phyloP scores from a whole-genome alignment of 2,329 filamentous ascomycete genomes.

The Coleophoma crateriformis region DNA sequence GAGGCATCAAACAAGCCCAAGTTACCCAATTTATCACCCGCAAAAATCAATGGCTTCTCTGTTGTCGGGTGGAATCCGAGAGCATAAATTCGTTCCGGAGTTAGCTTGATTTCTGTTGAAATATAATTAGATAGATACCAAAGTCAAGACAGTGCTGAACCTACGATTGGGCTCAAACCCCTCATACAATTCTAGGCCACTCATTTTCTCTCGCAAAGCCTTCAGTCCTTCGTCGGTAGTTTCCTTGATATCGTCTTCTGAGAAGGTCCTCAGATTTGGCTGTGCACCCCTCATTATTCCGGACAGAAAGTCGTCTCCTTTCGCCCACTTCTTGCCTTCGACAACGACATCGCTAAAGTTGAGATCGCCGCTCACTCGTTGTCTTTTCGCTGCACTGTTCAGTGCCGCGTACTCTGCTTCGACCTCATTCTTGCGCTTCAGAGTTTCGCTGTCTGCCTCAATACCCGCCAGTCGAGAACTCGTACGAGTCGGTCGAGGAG shows the following conservation, averaged over 20 bases:
- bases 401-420: constrained; percentile 50
- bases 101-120: constrained; percentile 75
- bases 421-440: constrained; percentile 64
- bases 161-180: constrained; percentile 74
- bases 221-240: constrained; percentile 74
- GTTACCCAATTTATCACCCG: constrained; percentile 88
- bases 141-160: constrained; percentile 17
- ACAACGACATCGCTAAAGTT: constrained; percentile 73
- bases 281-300: constrained; percentile 64
- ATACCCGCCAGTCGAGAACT: constrained; percentile 54
- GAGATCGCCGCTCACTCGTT: constrained; percentile 61
- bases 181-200: constrained; percentile 71
- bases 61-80: constrained; percentile 83
- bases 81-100: constrained; percentile 79
- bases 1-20: constrained; percentile 89
- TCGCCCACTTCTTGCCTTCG: constrained; percentile 71
- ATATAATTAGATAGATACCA: constrained; percentile 2
- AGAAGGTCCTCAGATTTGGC: constrained; percentile 80
- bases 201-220: constrained; percentile 71
- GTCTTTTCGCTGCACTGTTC: constrained; percentile 52
- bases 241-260: constrained; percentile 73
- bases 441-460: constrained; percentile 50
- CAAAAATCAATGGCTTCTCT: constrained; percentile 84
- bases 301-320: constrained; percentile 59
- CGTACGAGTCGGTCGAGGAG: constrained; percentile 44